phyloP scores from a whole-genome alignment of 1,284 basidiomycete species.

The Ustilago xerochloae region DNA sequence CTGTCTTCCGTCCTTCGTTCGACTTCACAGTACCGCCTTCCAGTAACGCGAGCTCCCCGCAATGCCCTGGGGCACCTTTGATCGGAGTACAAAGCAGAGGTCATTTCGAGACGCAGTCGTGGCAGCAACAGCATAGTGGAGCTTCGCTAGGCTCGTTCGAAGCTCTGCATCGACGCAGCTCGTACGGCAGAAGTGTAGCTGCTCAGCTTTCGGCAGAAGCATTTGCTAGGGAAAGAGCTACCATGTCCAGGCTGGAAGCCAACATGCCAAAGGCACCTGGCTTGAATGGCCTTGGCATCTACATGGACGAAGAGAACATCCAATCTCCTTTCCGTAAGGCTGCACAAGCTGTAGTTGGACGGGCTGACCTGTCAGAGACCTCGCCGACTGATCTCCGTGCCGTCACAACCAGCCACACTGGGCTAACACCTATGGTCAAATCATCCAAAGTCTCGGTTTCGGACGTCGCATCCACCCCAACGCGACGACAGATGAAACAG shows the following conservation, averaged over 20 bases:
- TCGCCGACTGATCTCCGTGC: not conserved
- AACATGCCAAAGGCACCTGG: constrained; percentile 22
- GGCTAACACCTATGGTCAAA: constrained; percentile 44
- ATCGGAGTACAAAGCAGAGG: constrained; percentile 22
- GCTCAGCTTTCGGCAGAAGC: not conserved
- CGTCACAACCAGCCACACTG: constrained; percentile 9
- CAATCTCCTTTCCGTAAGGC: constrained; percentile 28
- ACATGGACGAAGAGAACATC: constrained; percentile 26
- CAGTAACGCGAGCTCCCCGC: not conserved
- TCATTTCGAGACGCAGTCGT: constrained; percentile 21
- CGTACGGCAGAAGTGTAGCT: not conserved
- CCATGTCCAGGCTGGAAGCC: constrained; percentile 14
- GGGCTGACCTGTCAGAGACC: not conserved
- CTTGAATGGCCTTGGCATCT: constrained; percentile 35
- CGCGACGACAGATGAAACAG: constrained; percentile 19
- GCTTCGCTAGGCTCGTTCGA: constrained; percentile 22
- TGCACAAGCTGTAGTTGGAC: not conserved
- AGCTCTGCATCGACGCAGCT: not conserved
- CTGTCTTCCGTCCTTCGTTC: constrained; percentile 11
- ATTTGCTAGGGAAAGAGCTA: constrained; percentile 11
- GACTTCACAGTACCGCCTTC: constrained; percentile 1
- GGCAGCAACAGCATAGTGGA: constrained; percentile 5
- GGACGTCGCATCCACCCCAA: constrained; percentile 23
- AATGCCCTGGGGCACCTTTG: constrained; percentile 38
- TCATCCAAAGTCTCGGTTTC: constrained; percentile 22